These are phyloP conservation scores for Populus ilicifolia DNA, from an alignment of 345 rosid species.

Conservation along the genomic window DNA sequence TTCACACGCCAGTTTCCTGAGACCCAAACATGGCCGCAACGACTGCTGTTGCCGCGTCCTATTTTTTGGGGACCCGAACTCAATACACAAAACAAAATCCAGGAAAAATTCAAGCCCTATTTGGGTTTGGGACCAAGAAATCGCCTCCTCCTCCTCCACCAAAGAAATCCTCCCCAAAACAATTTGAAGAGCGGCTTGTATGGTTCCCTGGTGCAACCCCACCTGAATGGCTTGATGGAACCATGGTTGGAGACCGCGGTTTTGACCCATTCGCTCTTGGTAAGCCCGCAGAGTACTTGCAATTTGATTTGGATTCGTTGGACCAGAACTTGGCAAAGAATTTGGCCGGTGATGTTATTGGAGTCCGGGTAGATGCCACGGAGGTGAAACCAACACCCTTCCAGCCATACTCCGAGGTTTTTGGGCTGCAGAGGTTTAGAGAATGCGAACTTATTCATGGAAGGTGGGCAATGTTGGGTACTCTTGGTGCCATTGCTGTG, in stretches of 20 bases:
- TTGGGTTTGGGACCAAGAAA: slow-evolving; percentile 55
- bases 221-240: slow-evolving; percentile 76
- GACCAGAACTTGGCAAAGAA: slow-evolving; percentile 94
- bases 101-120: slow-evolving; percentile 52
- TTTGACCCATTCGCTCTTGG: slow-evolving; percentile 82
- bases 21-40: slow-evolving; percentile 18
- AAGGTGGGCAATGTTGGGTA: slow-evolving; percentile 88
- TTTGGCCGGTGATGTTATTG: slow-evolving; percentile 59
- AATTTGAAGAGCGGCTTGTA: slow-evolving; percentile 41
- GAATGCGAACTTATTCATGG: slow-evolving; percentile 95
- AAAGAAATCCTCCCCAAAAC: slow-evolving; percentile 17
- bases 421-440: slow-evolving; percentile 78
- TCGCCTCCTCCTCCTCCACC: slow-evolving; percentile 34
- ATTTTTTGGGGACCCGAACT: slow-evolving; percentile 49
- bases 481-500: slow-evolving; percentile 62
- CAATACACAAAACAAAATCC: slow-evolving; percentile 23
- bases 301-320: slow-evolving; percentile 68
- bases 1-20: not conserved
- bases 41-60: slow-evolving; percentile 47
- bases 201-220: slow-evolving; percentile 73
- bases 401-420: slow-evolving; percentile 81
- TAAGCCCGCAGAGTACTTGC: slow-evolving; percentile 89
- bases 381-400: slow-evolving; percentile 77
- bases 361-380: slow-evolving; percentile 38
- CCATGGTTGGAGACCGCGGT: slow-evolving; percentile 82